phyloP scores from a whole-genome alignment of 305 asterid genomes.

The Ilex paraguariensis region DNA sequence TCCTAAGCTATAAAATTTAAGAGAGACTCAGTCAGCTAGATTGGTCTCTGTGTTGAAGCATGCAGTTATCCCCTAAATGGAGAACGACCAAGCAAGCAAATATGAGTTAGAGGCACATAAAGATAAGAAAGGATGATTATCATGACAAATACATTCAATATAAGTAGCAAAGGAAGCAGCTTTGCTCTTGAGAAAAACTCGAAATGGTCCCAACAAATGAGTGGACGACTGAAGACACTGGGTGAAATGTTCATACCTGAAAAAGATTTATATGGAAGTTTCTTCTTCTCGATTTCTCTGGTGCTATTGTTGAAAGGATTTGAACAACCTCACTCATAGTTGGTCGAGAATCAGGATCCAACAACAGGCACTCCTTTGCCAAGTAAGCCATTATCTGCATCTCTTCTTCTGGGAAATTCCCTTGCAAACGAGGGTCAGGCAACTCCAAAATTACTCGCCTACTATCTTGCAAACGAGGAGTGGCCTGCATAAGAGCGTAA shows the following conservation, averaged over 20 bases:
- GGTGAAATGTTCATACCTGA: conserved; percentile 41
- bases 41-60: no score
- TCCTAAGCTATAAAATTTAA: no score
- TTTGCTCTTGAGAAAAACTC: not conserved
- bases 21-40: no score
- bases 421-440: conserved; percentile 70
- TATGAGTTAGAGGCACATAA: not conserved
- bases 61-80: no score
- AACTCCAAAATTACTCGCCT: conserved; percentile 70
- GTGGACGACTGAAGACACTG: not conserved
- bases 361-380: conserved; percentile 85
- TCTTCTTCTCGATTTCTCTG: conserved; percentile 67
- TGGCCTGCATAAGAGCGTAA: conserved; percentile 48
- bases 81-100: no score
- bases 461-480: conserved; percentile 71
- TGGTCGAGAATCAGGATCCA: conserved; percentile 97
- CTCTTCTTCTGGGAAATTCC: conserved; percentile 69
- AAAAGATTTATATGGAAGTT: conserved; percentile 40
- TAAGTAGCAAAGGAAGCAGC: not conserved
- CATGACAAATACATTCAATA: not conserved
- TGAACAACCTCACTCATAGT: conserved; percentile 95
- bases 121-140: no score
- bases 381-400: conserved; percentile 95
- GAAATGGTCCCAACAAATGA: not conserved
- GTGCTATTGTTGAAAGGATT: conserved; percentile 77